Percentiles rank a stretch among this genome's conserved stretches.
These are phyloP conservation scores for Fraxinus albicans DNA, from an alignment of 305 asterid genomes.

Conservation along the genomic window DNA sequence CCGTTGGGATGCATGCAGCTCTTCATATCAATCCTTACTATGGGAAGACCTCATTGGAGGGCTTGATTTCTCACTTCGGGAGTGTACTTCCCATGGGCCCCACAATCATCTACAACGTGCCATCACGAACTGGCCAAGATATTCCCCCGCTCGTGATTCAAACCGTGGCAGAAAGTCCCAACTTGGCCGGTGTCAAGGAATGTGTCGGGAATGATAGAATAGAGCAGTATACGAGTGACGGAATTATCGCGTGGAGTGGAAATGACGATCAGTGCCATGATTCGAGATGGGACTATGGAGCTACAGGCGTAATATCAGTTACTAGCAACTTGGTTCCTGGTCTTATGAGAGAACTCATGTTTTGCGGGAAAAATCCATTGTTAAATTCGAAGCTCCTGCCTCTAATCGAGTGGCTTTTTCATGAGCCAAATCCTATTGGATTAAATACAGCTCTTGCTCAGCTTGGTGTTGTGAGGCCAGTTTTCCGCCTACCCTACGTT, in stretches of 20 bases:
- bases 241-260: conserved; percentile 83
- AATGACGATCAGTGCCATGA: conserved; percentile 92
- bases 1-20: conserved; percentile 97
- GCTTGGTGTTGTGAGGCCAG: conserved; percentile 88
- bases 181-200: conserved; percentile 90
- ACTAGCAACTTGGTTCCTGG: conserved; percentile 88
- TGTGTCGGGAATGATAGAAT: conserved; percentile 81
- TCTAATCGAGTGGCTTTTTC: conserved; percentile 76
- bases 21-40: conserved; percentile 97
- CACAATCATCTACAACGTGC: conserved; percentile 83
- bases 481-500: conserved; percentile 81
- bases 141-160: conserved; percentile 67
- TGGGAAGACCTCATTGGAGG: conserved; percentile 85
- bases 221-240: conserved; percentile 59
- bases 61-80: conserved; percentile 73
- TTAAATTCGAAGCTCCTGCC: conserved; percentile 65
- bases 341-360: conserved; percentile 76
- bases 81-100: conserved; percentile 96
- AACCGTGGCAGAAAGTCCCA: conserved; percentile 46
- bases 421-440: conserved; percentile 88
- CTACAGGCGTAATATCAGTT: conserved; percentile 81
- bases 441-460: conserved; percentile 92
- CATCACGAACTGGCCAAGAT: conserved; percentile 92
- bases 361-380: conserved; percentile 61
- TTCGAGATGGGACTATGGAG: conserved; percentile 85